Evolutionary conservation across 495 filamentous ascomycete species (phyloP).

Genomic region (Podospora didyma): DNA sequence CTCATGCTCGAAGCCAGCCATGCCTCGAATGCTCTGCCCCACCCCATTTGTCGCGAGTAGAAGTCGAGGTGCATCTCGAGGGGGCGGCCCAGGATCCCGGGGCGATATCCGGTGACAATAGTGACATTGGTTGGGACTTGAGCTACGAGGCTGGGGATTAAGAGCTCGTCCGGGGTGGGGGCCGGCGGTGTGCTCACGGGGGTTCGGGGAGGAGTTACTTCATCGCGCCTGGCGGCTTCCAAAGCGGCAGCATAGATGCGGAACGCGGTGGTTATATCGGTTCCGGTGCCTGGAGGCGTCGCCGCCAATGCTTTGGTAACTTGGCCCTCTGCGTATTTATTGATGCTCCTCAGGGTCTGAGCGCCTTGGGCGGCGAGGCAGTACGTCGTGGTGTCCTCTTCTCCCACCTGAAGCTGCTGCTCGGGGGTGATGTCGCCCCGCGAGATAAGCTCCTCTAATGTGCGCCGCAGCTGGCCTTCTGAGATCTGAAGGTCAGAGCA

Average conservation of each 20-base stretch:
- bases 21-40: slow-evolving; percentile 24
- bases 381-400: neutral
- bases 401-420: neutral
- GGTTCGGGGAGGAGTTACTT: neutral
- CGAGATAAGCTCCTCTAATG: slow-evolving; percentile 13
- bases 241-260: slow-evolving; percentile 19
- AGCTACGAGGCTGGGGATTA: too few species aligned
- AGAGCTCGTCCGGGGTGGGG: neutral
- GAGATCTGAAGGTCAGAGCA: slow-evolving; percentile 13
- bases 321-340: slow-evolving; percentile 17
- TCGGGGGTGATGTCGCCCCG: slow-evolving; percentile 3
- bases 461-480: slow-evolving; percentile 2
- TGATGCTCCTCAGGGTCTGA: slow-evolving; percentile 13
- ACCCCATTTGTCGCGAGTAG: slow-evolving; percentile 18
- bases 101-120: slow-evolving; percentile 24
- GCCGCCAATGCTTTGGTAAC: slow-evolving; percentile 15
- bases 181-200: neutral
- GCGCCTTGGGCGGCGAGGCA: slow-evolving; percentile 11
- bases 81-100: slow-evolving; percentile 25
- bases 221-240: slow-evolving; percentile 3
- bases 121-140: neutral
- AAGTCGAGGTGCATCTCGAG: slow-evolving; percentile 30
- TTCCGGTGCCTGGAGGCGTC: slow-evolving; percentile 3
- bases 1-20: slow-evolving; percentile 9
- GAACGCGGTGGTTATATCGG: slow-evolving; percentile 15